Percentiles rank a stretch among this genome's conserved stretches.
Evolutionary conservation across 768 basidiomycete genomes (phyloP).

Genomic region (Collybiopsis confluens): DNA sequence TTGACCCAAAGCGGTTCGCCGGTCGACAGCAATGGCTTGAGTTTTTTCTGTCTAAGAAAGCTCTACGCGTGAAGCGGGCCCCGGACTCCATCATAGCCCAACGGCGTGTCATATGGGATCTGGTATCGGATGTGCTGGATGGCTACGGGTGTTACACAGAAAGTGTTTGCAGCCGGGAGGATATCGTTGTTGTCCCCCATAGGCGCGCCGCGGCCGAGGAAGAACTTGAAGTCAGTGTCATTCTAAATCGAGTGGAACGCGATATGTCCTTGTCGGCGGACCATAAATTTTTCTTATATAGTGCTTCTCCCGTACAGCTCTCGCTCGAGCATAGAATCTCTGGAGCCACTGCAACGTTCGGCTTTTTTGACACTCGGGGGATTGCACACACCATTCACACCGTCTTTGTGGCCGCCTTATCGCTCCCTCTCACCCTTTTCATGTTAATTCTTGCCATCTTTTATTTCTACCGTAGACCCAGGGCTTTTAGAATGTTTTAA

Average conservation of each 20-base stretch:
- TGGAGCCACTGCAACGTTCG: no score
- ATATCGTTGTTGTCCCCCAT: background rate
- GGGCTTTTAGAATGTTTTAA: slow-evolving; percentile 3
- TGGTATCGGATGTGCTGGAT: slow-evolving; percentile 2
- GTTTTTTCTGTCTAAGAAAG: slow-evolving; percentile 7
- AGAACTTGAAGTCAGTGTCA: background rate
- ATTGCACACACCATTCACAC: background rate
- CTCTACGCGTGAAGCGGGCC: background rate
- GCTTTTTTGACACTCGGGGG: no score
- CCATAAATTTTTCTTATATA: no score
- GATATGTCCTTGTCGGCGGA: slow-evolving; percentile 4
- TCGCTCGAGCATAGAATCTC: background rate
- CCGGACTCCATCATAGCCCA: background rate
- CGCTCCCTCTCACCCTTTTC: background rate
- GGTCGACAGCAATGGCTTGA: slow-evolving; percentile 5
- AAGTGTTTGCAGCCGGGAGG: background rate
- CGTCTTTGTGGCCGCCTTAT: background rate
- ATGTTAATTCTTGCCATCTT: background rate
- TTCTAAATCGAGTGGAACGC: slow-evolving; percentile 3
- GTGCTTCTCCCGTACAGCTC: no score
- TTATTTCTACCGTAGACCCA: slow-evolving; percentile 1
- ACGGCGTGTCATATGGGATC: slow-evolving; percentile 3
- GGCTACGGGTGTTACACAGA: background rate
- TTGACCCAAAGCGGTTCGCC: slow-evolving; percentile 1
- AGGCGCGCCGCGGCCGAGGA: background rate